A percentile compares a stretch with the other conserved stretches of the same genome.
Conservation (phyloP, 2,329 filamentous ascomycete genomes). For the Cercospora nicotianae region DNA sequence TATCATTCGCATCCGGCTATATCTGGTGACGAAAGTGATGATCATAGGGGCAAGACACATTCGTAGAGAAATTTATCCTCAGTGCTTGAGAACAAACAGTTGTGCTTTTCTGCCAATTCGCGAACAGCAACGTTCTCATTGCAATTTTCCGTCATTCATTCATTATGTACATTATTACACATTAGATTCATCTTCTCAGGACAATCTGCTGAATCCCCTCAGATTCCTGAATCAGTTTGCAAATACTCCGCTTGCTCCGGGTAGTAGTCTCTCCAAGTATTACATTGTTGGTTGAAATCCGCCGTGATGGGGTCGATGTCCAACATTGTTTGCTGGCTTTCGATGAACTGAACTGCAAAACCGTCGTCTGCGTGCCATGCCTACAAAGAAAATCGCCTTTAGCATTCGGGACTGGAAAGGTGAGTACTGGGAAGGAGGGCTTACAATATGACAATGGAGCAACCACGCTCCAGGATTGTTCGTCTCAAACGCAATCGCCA, state of each 20-base stretch:
- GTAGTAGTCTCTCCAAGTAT: slow-evolving; percentile 36
- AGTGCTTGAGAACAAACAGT: not conserved
- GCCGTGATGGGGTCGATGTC: slow-evolving; percentile 27
- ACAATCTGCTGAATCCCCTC: not conserved
- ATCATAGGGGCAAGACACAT: not conserved
- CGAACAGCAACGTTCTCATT: not conserved
- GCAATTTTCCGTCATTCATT: not conserved
- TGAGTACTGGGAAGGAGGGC: too few species aligned
- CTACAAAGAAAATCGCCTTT: too few species aligned
- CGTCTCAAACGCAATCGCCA: slow-evolving; percentile 45
- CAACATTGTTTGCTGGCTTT: slow-evolving; percentile 30
- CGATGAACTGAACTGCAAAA: slow-evolving; percentile 39
- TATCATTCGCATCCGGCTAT: too few species aligned
- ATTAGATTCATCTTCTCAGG: not conserved
- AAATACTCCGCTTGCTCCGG: slow-evolving; percentile 28
- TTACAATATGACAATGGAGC: slow-evolving; percentile 46
- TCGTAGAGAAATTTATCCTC: not conserved
- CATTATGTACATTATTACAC: slow-evolving; percentile 23
- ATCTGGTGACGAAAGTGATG: not conserved
- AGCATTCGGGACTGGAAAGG: too few species aligned
- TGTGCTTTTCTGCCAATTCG: not conserved
- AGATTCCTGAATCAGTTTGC: slow-evolving; percentile 39
- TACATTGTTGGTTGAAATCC: slow-evolving; percentile 35
- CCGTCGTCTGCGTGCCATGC: slow-evolving; percentile 40
- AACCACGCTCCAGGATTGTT: slow-evolving; percentile 49